Evolutionary conservation across 345 rosid genomes (phyloP).

Genomic region (Pistacia vera): DNA sequence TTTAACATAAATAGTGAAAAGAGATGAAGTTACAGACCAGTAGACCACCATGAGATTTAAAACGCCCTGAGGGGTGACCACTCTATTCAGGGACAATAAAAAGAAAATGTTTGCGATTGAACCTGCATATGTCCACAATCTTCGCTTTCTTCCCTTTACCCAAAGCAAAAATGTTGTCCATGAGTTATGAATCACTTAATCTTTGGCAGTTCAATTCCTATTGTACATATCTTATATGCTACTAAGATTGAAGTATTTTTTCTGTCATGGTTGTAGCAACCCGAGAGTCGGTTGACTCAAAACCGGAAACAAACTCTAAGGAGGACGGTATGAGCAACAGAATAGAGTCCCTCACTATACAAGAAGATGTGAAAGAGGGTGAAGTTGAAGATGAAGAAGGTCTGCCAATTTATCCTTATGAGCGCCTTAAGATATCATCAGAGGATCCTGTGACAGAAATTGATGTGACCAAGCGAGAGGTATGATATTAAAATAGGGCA

Average conservation of each 20-base stretch:
- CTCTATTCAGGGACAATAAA: too few relatives aligned
- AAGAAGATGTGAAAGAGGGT: slow-evolving; percentile 88
- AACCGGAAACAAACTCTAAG: slow-evolving; percentile 55
- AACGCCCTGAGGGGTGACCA: too few relatives aligned
- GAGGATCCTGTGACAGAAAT: slow-evolving; percentile 74
- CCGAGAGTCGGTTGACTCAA: slow-evolving; percentile 48
- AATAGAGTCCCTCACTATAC: slow-evolving; percentile 77
- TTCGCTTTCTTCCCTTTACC: too few relatives aligned
- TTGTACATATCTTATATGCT: neutral
- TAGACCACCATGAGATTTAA: too few relatives aligned
- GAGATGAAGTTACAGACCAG: too few relatives aligned
- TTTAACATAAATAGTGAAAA: too few relatives aligned
- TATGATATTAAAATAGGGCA: slow-evolving; percentile 25
- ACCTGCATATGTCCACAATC: too few relatives aligned
- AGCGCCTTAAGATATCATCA: slow-evolving; percentile 71
- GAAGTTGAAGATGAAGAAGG: slow-evolving; percentile 97
- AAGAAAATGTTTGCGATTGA: too few relatives aligned
- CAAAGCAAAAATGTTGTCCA: too few relatives aligned
- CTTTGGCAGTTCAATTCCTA: neutral
- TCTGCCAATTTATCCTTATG: slow-evolving; percentile 72
- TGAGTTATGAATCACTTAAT: too few relatives aligned
- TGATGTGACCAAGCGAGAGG: slow-evolving; percentile 97
- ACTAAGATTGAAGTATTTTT: slow-evolving; percentile 15
- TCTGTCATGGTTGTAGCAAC: slow-evolving; percentile 47
- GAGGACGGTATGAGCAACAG: slow-evolving; percentile 72